Evolutionary conservation across 768 basidiomycete species (phyloP).

Genomic region (Sistotremastrum suecicum): DNA sequence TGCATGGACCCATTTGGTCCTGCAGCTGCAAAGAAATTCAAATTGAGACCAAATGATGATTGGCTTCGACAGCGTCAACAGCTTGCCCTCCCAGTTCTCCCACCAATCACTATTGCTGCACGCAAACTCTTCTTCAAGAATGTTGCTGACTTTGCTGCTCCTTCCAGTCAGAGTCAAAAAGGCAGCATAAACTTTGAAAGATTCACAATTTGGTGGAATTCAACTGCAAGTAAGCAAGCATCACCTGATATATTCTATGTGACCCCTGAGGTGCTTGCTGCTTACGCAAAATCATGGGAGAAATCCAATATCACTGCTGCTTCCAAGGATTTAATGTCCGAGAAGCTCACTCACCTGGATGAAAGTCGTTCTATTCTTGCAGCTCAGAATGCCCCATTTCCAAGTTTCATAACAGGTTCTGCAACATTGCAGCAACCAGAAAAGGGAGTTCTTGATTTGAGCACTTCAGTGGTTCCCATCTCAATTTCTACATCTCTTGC

Average conservation of each 20-base stretch:
- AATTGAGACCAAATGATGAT: conserved; percentile 9
- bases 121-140: no score
- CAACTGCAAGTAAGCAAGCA: conserved; percentile 12
- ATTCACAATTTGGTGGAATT: conserved; percentile 13
- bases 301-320: conserved; percentile 12
- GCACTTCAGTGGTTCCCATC: no score
- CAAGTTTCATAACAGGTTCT: no score
- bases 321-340: conserved; percentile 12
- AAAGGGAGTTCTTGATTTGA: no score
- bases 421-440: no score
- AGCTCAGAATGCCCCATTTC: no score
- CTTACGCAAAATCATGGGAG: conserved; percentile 15
- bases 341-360: no score
- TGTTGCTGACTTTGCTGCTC: background rate
- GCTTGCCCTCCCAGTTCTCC: conserved; percentile 11
- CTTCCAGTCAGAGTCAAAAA: conserved; percentile 1
- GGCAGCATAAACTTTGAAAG: conserved; percentile 9
- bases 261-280: conserved; percentile 13
- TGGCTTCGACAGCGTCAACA: conserved; percentile 13
- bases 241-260: conserved; percentile 13
- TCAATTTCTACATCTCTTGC: no score
- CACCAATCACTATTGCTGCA: conserved; percentile 12
- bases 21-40: background rate
- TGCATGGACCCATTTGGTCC: background rate
- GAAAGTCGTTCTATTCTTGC: no score